Conservation (phyloP, 2,329 filamentous ascomycete species). For the Ascochyta clinopodiicola region DNA sequence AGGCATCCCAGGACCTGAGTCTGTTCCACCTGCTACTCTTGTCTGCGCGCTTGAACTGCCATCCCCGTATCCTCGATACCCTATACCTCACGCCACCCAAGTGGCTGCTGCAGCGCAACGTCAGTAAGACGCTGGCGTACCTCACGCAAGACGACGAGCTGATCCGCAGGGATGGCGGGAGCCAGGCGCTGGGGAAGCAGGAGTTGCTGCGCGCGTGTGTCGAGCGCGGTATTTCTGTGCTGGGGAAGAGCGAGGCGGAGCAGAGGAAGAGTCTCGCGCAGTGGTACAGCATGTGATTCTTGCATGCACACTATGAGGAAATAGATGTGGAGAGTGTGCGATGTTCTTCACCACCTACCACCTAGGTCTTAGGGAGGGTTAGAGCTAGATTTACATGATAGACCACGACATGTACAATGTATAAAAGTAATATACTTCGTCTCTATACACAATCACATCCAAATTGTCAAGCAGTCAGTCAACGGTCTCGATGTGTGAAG, state of each 20-base stretch:
- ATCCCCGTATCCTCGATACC: conserved; percentile 47
- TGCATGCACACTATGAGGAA: not conserved
- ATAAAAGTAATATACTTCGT: no score
- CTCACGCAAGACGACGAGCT: conserved; percentile 74
- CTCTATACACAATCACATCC: no score
- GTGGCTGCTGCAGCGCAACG: conserved; percentile 61
- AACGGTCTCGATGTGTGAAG: no score
- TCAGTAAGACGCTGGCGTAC: conserved; percentile 65
- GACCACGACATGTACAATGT: no score
- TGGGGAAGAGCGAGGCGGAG: conserved; percentile 38
- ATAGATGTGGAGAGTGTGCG: no score
- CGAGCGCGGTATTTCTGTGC: conserved; percentile 54
- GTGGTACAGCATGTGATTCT: conserved; percentile 24
- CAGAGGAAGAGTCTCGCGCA: conserved; percentile 31
- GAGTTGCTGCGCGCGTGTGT: conserved; percentile 75
- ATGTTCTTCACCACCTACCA: no score
- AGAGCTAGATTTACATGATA: no score
- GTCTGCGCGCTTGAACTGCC: conserved; percentile 30
- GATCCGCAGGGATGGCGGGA: conserved; percentile 69
- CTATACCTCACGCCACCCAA: conserved; percentile 50
- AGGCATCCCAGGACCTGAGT: conserved; percentile 7
- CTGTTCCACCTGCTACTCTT: conserved; percentile 29
- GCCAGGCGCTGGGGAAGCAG: conserved; percentile 61
- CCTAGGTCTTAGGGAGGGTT: no score
- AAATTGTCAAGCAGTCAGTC: no score